Evolutionary conservation across 202 grass and related monocot species (phyloP).

Genomic region (Hordeum pubiflorum): DNA sequence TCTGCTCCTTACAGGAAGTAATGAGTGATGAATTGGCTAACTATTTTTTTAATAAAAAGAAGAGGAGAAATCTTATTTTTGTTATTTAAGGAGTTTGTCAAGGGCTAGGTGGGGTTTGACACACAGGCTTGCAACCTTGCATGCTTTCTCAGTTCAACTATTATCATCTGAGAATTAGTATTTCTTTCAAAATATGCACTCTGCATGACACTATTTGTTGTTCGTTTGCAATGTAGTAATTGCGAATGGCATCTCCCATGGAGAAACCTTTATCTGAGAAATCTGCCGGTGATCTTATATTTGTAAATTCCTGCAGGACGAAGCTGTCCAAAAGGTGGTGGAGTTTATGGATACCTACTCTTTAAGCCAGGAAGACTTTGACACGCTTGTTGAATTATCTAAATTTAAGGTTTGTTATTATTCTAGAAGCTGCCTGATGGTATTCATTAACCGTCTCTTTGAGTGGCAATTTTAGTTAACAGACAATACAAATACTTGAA

Average conservation of each 20-base stretch:
- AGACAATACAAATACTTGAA: neutral
- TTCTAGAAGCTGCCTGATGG: neutral
- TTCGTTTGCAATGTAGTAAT: constrained; percentile 14
- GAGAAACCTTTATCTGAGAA: neutral
- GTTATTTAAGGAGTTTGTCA: neutral
- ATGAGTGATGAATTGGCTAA: neutral
- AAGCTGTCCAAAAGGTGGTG: constrained; percentile 80
- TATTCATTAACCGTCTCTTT: constrained; percentile 20
- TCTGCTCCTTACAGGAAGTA: neutral
- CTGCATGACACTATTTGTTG: neutral
- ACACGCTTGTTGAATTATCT: constrained; percentile 89
- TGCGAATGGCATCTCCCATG: neutral
- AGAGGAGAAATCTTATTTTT: neutral
- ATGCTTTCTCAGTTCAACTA: constrained; percentile 1
- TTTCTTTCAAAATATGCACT: constrained; percentile 14
- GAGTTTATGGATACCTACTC: constrained; percentile 96
- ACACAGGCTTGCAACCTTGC: neutral
- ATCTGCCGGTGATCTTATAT: constrained; percentile 14
- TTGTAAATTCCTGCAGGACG: constrained; percentile 53
- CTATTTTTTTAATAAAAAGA: neutral
- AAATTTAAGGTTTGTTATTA: constrained; percentile 74
- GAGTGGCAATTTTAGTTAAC: neutral
- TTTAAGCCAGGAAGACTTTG: constrained; percentile 91
- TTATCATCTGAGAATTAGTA: neutral
- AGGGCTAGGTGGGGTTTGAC: neutral